A percentile compares a stretch with the other conserved stretches of the same genome.
Evolutionary conservation across 2,329 filamentous ascomycete species (phyloP).

Genomic region (Plectosphaerella sp.): DNA sequence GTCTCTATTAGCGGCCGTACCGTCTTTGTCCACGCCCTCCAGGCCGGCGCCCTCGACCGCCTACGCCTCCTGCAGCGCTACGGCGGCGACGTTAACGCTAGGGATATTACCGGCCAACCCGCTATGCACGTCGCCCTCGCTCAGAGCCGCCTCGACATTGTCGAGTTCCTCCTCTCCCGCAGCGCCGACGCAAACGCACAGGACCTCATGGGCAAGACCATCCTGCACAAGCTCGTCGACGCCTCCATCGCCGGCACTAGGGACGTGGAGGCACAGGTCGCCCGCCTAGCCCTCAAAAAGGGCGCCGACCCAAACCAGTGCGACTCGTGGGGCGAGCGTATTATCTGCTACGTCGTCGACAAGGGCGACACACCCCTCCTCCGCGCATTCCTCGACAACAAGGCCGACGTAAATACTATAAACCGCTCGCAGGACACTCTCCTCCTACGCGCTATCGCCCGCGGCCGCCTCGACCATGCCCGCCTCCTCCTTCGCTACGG

Average conservation of each 20-base stretch:
- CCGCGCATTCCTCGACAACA: conserved; percentile 8
- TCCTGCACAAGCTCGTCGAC: background rate
- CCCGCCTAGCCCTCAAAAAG: background rate
- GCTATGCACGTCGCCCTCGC: conserved; percentile 19
- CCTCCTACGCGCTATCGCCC: conserved; percentile 24
- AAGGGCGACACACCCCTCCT: conserved; percentile 8
- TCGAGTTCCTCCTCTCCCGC: conserved; percentile 24
- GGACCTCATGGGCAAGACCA: conserved; percentile 18
- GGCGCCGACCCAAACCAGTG: conserved; percentile 12
- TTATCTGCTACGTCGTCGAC: conserved; percentile 12
- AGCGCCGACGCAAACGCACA: conserved; percentile 26
- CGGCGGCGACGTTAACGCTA: conserved; percentile 22
- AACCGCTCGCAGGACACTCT: conserved; percentile 14
- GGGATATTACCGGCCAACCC: conserved; percentile 12
- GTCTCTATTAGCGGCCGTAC: conserved; percentile 23
- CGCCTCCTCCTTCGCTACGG: conserved; percentile 23
- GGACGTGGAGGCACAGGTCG: conserved; percentile 3
- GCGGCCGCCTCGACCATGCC: conserved; percentile 15
- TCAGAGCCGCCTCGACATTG: conserved; percentile 22
- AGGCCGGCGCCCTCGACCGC: conserved; percentile 9
- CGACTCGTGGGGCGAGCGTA: conserved; percentile 19
- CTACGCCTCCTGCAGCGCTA: conserved; percentile 8
- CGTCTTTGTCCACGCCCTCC: conserved; percentile 21
- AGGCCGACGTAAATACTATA: conserved; percentile 10
- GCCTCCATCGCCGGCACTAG: conserved; percentile 3